Base-by-base conservation (phyloP, 345 rosid species). In the Euphorbia peplus region DNA sequence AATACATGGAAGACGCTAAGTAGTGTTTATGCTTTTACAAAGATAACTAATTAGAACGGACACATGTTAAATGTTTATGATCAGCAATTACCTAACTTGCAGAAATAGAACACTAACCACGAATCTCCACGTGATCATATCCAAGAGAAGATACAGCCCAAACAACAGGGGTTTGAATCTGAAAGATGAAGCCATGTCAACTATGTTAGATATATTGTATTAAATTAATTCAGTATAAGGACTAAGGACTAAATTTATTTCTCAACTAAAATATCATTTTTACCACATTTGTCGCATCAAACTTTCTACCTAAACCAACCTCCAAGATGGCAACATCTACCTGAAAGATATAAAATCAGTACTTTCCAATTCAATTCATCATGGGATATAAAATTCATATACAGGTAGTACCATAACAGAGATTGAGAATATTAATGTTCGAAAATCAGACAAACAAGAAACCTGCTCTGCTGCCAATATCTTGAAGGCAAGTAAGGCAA, bases 61-160 rank as follows among this genome's bases (percentile, higher is more conserved):
- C 21, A 61, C 64, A 68, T 39, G 18, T 59, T 5, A 57, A 65
- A 13, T 66, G 51, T 69, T 29, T 22, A 35, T 19, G 29, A 30
- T 21, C 22, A 41, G 52, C 63, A 69, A 22, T 41, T 69, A 64
- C 47, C 73, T 52, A 76, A 42, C 66, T 65, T 63, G 13, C 5
- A 70, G 59, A 73, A 68, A 71, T 22, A 62, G 67, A 67, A 81
- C 68, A 89, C 99, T 80, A 83, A 95, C 99, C 99, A 66, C 91
- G 96, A 77, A 95, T 95, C 84, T 95, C 99, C 97, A 88, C 91
- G 81, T 95, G 99, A 73, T 95, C 99, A 80, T 88, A 95, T 46
- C 99, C 99, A 59, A 95, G 96, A 68, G 98, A 91, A 71, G 93
- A 46, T 74, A 95, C 72, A 72, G 93, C 99, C 60, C 99, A 95